phyloP scores from a whole-genome alignment of 805 yeast genomes.

The Candida vartiovaarae region DNA sequence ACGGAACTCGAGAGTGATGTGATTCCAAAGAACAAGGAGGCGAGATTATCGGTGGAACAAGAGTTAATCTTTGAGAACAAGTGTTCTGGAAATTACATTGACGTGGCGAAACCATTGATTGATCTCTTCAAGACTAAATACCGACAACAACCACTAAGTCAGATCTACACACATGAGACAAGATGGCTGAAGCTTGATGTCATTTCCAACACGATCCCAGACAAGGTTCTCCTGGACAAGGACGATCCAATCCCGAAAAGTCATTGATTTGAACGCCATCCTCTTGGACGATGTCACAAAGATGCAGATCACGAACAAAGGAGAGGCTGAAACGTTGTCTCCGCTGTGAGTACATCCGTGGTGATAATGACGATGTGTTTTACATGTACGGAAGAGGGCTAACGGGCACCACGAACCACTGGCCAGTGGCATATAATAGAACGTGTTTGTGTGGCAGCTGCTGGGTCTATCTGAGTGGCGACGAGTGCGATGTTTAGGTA shows the following conservation, averaged over 20 bases:
- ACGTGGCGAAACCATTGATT: background rate
- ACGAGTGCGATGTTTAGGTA: no score
- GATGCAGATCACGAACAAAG: slow-evolving; percentile 17
- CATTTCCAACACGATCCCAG: slow-evolving; percentile 22
- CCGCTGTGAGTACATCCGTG: slow-evolving; percentile 47
- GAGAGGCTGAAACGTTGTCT: slow-evolving; percentile 37
- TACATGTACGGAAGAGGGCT: slow-evolving; percentile 10
- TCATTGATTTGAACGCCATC: slow-evolving; percentile 24
- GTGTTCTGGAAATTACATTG: slow-evolving; percentile 22
- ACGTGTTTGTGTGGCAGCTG: slow-evolving; percentile 75
- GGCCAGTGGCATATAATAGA: slow-evolving; percentile 66
- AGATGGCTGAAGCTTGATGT: slow-evolving; percentile 50
- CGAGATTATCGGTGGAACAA: slow-evolving; percentile 18
- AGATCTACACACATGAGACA: slow-evolving; percentile 43
- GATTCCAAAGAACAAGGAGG: slow-evolving; percentile 9
- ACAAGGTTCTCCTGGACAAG: slow-evolving; percentile 28
- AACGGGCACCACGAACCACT: slow-evolving; percentile 24
- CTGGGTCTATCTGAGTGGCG: slow-evolving; percentile 44
- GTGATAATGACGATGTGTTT: slow-evolving; percentile 26
- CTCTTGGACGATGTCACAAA: slow-evolving; percentile 28
- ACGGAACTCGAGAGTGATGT: slow-evolving; percentile 41
- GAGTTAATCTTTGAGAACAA: slow-evolving; percentile 19
- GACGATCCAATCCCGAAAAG: slow-evolving; percentile 27
- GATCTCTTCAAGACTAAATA: slow-evolving; percentile 1
- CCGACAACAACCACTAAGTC: slow-evolving; percentile 1